Base-by-base conservation (phyloP, 805 yeast genomes). In the Wickerhamomyces chaumierensis region DNA sequence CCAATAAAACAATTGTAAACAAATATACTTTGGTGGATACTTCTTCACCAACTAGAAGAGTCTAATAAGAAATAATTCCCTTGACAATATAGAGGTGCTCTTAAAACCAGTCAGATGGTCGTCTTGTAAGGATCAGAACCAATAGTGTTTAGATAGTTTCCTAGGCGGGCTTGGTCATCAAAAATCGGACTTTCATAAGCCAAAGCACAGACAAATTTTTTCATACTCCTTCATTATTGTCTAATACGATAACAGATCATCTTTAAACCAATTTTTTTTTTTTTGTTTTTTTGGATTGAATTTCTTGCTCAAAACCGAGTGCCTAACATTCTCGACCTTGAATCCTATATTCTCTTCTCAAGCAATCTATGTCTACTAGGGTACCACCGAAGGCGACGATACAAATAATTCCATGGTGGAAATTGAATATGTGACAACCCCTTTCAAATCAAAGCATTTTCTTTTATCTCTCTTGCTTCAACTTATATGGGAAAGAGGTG, bases 351-450 rank as follows among this genome's bases (percentile, higher is more conserved):
- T 72, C 95, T 86, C 81, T 90, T 90, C 78, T 90, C 96, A 55
- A 90, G 60, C 83, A 87, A 90, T 75, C 95, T 82, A 88, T 81
- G 73, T 68, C 96, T n/a, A n/a, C n/a, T n/a, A n/a, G n/a, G n/a
- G n/a, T n/a, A n/a, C n/a, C n/a, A n/a, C n/a, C n/a, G n/a, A n/a
- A n/a, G n/a, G n/a, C n/a, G n/a, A 90, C 80, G 58, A 87, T 82
- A 77, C 97, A 97, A 55, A 97, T 90, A 79, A 86, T 87, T 71
- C 97, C 97, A 77, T 90, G 96, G 95, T 90, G 90, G 81, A 74
- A 86, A 76, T 90, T 90, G n/a, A n/a, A n/a, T n/a, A 84, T 84
- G 95, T 66, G 98, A 97, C 94, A 90, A 82, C 80, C 96, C 96
- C 81, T 88, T 87, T 68, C 88, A 96, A 75, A 87, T 76, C 56